Evolutionary conservation across 2,329 filamentous ascomycete species (phyloP), one percentile per base, ranked within the genome.

Genomic region (Colletotrichum destructivum): DNA sequence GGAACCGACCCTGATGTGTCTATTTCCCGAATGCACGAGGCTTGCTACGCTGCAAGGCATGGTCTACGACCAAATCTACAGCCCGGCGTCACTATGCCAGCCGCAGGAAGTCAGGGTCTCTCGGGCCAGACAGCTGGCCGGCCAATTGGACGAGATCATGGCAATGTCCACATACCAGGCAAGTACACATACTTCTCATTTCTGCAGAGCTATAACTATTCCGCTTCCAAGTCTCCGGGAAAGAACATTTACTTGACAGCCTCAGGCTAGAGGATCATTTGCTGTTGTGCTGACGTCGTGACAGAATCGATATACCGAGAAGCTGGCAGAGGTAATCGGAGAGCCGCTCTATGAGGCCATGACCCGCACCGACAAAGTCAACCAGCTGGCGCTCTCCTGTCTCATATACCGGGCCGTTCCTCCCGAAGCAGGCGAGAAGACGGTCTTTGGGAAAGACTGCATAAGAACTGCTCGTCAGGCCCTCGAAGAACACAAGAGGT

Each of bases 1-100:
- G 18, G 51, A 15, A n/a, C 40, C 0, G 38, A 70, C 7, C 18
- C 51, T 12, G 62, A 54, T 3, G 23, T 69, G 11, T 15, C 63
- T 69, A 6, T 26, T 26, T 26, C 26, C 26, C 3, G 68, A 64
- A 6, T 64, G 26, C 26, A 26, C 26, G 26, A 26, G 26, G 26
- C 26, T 75, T 8, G 73, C 74, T 0, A 51, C 60, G 1, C 12
- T 79, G 0, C 75, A 79, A 16, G 78, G 77, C 7, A 70, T 74
- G 16, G 73, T 78, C 0, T 79, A 78, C 54, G 76, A 79, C 16
- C 72, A 79, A 2, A 75, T 79, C 3, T 79, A 79, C 57, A 77
- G 79, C 8, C 74, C 75, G 0, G 72, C 74, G 2, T 74, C 78
- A 6, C 72, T 78, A 21, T 54, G 74, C 1, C 73, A 76, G 57